phyloP scores from a whole-genome alignment of 2,329 filamentous ascomycete genomes.

The Aspergillus proliferans region DNA sequence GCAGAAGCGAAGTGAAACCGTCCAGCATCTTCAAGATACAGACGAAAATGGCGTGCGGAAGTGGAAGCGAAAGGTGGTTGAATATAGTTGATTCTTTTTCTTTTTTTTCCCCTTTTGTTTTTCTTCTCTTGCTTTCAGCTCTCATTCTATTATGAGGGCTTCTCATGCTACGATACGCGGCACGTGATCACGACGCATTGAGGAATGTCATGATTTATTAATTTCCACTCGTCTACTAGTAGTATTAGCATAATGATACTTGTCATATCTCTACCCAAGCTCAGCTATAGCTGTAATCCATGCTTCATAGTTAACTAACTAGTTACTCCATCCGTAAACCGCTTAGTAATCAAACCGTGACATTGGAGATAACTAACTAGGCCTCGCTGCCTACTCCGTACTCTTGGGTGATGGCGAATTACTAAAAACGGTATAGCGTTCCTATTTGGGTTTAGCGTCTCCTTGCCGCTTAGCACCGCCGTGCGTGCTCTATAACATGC shows the following conservation, averaged over 20 bases:
- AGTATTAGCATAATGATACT: too few species aligned
- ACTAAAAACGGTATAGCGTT: background rate
- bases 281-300: too few species aligned
- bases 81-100: conserved; percentile 24
- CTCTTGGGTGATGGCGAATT: background rate
- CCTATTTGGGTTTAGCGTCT: background rate
- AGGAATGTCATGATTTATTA: too few species aligned
- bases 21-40: conserved; percentile 25
- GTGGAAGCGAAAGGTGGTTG: conserved; percentile 30
- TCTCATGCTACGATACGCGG: background rate
- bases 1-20: conserved; percentile 24
- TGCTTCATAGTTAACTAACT: too few species aligned
- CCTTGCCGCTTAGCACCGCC: background rate
- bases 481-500: background rate
- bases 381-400: too few species aligned
- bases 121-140: background rate
- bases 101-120: conserved; percentile 2
- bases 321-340: too few species aligned
- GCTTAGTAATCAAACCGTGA: too few species aligned
- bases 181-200: background rate
- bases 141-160: background rate
- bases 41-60: conserved; percentile 26
- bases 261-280: too few species aligned
- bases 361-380: too few species aligned
- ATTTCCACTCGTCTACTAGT: too few species aligned